Evolutionary conservation across 352 stramenopile species (phyloP).

Genomic region (Pythium folliculosum): DNA sequence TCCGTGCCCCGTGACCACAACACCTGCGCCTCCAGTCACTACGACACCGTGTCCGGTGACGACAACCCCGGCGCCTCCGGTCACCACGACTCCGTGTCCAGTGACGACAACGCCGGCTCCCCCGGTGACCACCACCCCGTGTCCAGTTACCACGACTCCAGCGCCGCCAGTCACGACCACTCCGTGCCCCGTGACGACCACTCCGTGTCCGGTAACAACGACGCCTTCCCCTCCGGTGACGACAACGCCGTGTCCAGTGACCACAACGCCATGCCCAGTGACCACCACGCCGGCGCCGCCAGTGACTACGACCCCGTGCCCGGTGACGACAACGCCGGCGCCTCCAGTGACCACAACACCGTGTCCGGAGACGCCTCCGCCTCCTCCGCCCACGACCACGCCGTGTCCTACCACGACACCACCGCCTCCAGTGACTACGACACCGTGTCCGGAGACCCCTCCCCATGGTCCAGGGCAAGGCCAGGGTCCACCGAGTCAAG

Average conservation of each 20-base stretch:
- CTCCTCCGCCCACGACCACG: neutral
- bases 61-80: neutral
- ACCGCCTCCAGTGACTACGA: too few relatives aligned
- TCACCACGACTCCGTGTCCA: neutral
- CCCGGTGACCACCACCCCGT: neutral
- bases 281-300: neutral
- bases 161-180: constrained; percentile 32
- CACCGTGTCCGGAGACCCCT: too few relatives aligned
- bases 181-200: constrained; percentile 29
- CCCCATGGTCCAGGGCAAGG: too few relatives aligned
- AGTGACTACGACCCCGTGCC: constrained; percentile 3
- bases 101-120: neutral
- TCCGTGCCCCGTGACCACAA: neutral
- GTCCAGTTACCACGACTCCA: neutral
- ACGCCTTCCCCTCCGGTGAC: constrained; percentile 31
- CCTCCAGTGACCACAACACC: neutral
- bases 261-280: constrained; percentile 14
- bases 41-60: neutral
- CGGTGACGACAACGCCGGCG: constrained; percentile 5
- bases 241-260: neutral
- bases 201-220: constrained; percentile 27
- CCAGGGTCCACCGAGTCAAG: too few relatives aligned
- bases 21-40: neutral
- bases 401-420: too few relatives aligned
- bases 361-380: neutral